Conservation (phyloP, 148 eudicot genomes). For the Polygonum maritimum region DNA sequence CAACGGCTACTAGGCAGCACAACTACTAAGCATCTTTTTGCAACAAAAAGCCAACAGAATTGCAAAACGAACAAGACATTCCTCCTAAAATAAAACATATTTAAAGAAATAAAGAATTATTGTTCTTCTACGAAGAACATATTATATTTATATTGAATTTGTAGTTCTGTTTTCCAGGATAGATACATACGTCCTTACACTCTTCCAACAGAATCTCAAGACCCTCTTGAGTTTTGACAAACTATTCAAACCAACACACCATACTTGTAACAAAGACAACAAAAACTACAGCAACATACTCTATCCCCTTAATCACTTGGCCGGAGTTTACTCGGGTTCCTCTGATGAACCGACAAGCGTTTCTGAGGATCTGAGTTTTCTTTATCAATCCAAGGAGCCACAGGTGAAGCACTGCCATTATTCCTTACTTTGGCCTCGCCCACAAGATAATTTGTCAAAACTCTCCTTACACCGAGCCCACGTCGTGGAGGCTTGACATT, state of each 20-base stretch:
- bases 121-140: too few species aligned
- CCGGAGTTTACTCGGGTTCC: constrained; percentile 7
- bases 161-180: neutral
- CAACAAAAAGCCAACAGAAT: too few species aligned
- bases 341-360: neutral
- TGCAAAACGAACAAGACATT: too few species aligned
- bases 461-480: constrained; percentile 12
- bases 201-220: neutral
- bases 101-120: too few species aligned
- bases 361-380: constrained; percentile 15
- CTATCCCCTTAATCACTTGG: neutral
- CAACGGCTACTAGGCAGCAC: too few species aligned
- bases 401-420: neutral
- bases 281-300: neutral
- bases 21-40: too few species aligned
- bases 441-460: constrained; percentile 10
- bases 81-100: too few species aligned
- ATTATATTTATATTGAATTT: neutral
- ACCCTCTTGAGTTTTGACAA: neutral
- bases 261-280: neutral
- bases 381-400: neutral
- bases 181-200: neutral
- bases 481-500: constrained; percentile 12
- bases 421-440: constrained; percentile 7
- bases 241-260: neutral